Percentiles rank a stretch among this genome's conserved stretches.
These are phyloP conservation scores for Pseudofabraea citricarpa DNA, from an alignment of 2,329 filamentous ascomycete genomes.

Conservation along the genomic window DNA sequence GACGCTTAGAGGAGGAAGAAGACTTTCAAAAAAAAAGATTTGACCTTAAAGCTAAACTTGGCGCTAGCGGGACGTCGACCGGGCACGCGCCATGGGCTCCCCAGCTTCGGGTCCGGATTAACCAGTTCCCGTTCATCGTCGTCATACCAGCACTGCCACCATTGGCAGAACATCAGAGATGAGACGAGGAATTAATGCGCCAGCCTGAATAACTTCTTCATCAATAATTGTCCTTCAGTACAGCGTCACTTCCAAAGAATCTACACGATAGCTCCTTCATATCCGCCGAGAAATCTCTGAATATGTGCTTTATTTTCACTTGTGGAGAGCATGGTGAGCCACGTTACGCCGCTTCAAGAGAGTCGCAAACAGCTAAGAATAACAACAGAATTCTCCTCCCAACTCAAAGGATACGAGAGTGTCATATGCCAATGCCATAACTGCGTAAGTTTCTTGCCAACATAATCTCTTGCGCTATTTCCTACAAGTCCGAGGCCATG, in stretches of 20 bases:
- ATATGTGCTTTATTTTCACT: constrained; percentile 27
- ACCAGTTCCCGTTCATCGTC: neutral
- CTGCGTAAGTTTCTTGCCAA: constrained; percentile 36
- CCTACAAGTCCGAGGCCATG: neutral
- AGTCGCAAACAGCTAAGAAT: constrained; percentile 11
- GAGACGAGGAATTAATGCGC: no score
- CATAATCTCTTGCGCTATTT: neutral
- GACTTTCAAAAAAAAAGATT: constrained; percentile 6
- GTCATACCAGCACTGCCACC: no score
- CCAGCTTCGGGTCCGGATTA: no score
- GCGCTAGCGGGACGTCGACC: no score
- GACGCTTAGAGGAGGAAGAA: constrained; percentile 53
- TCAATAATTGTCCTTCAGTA: no score
- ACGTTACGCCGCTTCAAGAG: neutral
- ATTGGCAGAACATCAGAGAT: no score
- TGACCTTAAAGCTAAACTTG: constrained; percentile 2
- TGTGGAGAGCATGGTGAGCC: constrained; percentile 28
- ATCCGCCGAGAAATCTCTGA: no score
- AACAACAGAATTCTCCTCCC: constrained; percentile 25
- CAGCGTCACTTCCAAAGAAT: no score
- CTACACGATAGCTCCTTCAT: no score
- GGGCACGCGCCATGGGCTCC: no score
- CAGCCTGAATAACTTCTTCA: no score
- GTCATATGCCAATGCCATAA: constrained; percentile 60
- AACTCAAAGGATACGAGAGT: constrained; percentile 51